These are phyloP conservation scores for Globisporangium abappressorium DNA, from an alignment of 352 stramenopile genomes.

Conservation along the genomic window DNA sequence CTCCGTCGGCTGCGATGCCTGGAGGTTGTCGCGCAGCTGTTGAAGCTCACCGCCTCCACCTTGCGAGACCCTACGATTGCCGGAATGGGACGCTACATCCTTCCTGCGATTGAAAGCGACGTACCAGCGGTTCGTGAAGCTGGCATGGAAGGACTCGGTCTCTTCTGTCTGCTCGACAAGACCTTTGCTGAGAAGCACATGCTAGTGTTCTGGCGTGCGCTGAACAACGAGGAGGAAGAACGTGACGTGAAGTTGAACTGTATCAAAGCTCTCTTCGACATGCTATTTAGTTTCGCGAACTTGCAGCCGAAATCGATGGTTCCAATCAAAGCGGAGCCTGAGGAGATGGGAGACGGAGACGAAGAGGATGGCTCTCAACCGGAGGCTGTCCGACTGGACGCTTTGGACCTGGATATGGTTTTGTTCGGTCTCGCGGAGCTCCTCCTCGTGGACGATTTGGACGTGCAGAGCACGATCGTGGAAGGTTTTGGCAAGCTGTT, in stretches of 20 bases:
- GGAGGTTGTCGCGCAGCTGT: slow-evolving; percentile 68
- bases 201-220: slow-evolving; percentile 73
- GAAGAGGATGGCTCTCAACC: not conserved
- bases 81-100: slow-evolving; percentile 68
- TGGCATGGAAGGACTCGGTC: slow-evolving; percentile 68
- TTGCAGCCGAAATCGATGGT: slow-evolving; percentile 51
- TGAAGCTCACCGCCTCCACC: slow-evolving; percentile 69
- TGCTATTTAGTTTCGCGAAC: slow-evolving; percentile 60
- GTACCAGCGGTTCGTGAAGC: slow-evolving; percentile 67
- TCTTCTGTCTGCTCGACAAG: slow-evolving; percentile 73
- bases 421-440: slow-evolving; percentile 57
- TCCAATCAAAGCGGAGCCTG: slow-evolving; percentile 27
- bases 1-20: slow-evolving; percentile 68
- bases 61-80: slow-evolving; percentile 64
- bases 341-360: slow-evolving; percentile 20
- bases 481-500: slow-evolving; percentile 77
- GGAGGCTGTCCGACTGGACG: slow-evolving; percentile 19
- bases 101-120: slow-evolving; percentile 76
- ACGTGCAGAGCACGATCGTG: slow-evolving; percentile 72
- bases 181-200: slow-evolving; percentile 63
- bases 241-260: slow-evolving; percentile 76
- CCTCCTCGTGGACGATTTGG: slow-evolving; percentile 52
- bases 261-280: slow-evolving; percentile 67
- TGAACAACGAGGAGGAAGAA: slow-evolving; percentile 80
- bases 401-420: slow-evolving; percentile 55